These are phyloP conservation scores for Blepharisma japonicum DNA, from an alignment of 73 alveolate genomes.

Conservation along the genomic window DNA sequence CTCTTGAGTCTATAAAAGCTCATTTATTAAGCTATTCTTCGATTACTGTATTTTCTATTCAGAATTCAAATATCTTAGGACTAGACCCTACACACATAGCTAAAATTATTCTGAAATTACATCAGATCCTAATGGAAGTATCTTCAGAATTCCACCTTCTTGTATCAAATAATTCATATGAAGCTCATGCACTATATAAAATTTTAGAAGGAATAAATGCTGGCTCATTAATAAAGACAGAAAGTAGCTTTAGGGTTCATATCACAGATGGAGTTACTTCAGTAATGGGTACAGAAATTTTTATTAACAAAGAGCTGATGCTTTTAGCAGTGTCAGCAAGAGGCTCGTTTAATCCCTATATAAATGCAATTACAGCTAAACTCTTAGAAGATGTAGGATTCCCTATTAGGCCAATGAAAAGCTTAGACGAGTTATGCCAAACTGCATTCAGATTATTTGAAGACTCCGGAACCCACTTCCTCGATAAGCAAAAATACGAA, in stretches of 20 bases:
- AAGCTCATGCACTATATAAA: slow-evolving; percentile 13
- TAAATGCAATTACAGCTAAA: slow-evolving; percentile 14
- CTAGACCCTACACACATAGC: not conserved
- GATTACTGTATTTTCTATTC: not conserved
- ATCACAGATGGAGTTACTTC: not conserved
- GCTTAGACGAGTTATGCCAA: not conserved
- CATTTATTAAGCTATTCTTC: not conserved
- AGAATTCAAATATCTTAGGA: not conserved
- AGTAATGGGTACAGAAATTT: not conserved
- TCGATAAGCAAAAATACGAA: not conserved
- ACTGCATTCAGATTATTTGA: slow-evolving; percentile 14
- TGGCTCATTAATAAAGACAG: not conserved
- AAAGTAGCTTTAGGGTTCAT: not conserved
- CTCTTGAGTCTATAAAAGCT: slow-evolving; percentile 18
- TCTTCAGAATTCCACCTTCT: not conserved
- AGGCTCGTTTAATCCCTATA: slow-evolving; percentile 11
- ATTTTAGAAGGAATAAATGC: not conserved
- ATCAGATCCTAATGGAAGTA: slow-evolving; percentile 21
- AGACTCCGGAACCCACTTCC: not conserved
- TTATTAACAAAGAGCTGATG: slow-evolving; percentile 10
- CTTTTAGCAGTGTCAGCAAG: slow-evolving; percentile 14
- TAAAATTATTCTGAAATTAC: not conserved
- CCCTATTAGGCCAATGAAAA: not conserved
- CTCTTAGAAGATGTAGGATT: not conserved
- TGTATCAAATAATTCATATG: slow-evolving; percentile 23